A percentile compares a stretch with the other conserved stretches of the same genome.
These are phyloP conservation scores for Eragrostis tef DNA, from an alignment of 202 grass and related monocot genomes.

Conservation along the genomic window DNA sequence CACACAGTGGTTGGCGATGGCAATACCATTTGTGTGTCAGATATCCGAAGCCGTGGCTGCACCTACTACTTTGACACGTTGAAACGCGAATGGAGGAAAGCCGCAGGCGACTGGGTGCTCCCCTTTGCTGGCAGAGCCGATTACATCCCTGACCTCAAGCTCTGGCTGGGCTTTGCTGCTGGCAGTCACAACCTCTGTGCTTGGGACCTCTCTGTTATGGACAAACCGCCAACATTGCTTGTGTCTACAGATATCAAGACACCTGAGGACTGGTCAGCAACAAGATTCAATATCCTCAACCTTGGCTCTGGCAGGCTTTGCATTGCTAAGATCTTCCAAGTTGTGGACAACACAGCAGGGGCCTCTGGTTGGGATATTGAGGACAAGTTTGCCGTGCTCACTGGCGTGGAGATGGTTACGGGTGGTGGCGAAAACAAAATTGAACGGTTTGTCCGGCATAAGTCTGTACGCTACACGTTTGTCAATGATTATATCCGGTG, in stretches of 20 bases:
- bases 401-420: neutral
- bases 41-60: no score
- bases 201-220: neutral
- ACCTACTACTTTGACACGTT: no score
- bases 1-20: neutral
- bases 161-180: no score
- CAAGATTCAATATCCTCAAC: neutral
- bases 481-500: no score
- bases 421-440: neutral
- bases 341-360: neutral
- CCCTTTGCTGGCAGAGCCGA: no score
- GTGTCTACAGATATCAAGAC: neutral
- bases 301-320: constrained; percentile 29
- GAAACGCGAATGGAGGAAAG: no score
- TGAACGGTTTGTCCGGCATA: constrained; percentile 20
- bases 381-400: neutral
- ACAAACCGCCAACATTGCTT: neutral
- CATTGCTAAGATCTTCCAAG: neutral
- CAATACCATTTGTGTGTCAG: no score
- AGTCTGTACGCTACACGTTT: neutral
- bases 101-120: no score
- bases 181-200: neutral
- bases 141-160: no score
- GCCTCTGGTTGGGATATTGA: neutral
- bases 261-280: neutral